A percentile compares a stretch with the other conserved stretches of the same genome.
Evolutionary conservation across 345 rosid species (phyloP).

Genomic region (Aquilaria sinensis): DNA sequence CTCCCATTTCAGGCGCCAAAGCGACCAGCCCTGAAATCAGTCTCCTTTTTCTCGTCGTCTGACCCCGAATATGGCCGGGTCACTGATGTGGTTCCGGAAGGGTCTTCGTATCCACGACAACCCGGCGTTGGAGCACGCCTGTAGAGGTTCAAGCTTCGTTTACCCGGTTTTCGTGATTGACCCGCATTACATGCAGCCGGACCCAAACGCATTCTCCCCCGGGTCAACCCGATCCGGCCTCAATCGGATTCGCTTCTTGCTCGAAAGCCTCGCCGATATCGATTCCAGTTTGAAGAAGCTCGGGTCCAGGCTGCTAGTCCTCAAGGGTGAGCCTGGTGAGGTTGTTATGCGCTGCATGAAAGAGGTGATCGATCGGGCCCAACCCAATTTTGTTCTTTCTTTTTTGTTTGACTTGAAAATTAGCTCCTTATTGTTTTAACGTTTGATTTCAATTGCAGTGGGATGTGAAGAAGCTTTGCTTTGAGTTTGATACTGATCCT

Average conservation of each 20-base stretch:
- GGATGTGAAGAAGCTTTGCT: slow-evolving; percentile 72
- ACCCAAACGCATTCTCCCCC: slow-evolving; percentile 56
- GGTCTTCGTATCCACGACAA: slow-evolving; percentile 94
- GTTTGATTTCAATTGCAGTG: slow-evolving; percentile 37
- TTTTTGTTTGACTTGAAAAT: background rate
- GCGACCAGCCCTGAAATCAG: no score
- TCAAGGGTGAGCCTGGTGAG: slow-evolving; percentile 62
- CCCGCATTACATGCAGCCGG: slow-evolving; percentile 83
- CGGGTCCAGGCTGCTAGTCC: slow-evolving; percentile 53
- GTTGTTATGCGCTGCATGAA: slow-evolving; percentile 67
- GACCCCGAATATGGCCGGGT: slow-evolving; percentile 35
- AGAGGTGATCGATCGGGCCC: slow-evolving; percentile 30
- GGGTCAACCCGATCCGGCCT: slow-evolving; percentile 68
- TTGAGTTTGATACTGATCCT: slow-evolving; percentile 81
- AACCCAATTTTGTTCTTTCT: background rate
- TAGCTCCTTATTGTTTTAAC: background rate
- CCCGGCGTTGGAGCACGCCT: slow-evolving; percentile 74
- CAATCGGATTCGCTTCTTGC: slow-evolving; percentile 75
- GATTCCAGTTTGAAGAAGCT: slow-evolving; percentile 54
- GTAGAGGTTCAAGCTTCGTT: slow-evolving; percentile 33
- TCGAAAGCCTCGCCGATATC: slow-evolving; percentile 73
- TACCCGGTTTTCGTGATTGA: slow-evolving; percentile 87
- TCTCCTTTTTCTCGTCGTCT: no score
- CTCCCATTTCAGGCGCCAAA: no score
- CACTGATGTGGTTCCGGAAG: slow-evolving; percentile 93